Evolutionary conservation across 257 asterid species (phyloP), one percentile per base, ranked within the genome.

Genomic region (Cinchona pubescens): DNA sequence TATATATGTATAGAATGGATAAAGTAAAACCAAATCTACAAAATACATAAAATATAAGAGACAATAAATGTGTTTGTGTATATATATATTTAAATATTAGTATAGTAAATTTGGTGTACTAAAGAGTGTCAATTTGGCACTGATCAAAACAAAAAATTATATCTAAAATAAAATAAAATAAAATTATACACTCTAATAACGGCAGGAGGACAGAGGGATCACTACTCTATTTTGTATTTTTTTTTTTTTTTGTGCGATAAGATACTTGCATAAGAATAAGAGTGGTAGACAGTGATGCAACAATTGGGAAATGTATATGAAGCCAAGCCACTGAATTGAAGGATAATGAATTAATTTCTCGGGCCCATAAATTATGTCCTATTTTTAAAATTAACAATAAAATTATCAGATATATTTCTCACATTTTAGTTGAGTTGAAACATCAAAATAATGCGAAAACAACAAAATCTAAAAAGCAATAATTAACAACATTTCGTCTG

Each of bases 201-300:
- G 48, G 53, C 60, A 30, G 59, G 16, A 29, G n/a, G 34, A 25
- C 1, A 64, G 7, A 49, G 43, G 79, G 79, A 40, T 73, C 55
- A 75, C 79, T 27, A 25, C 7, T 49, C 58, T 49, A 35, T 23
- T 46, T 61, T 11, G n/a, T 48, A n/a, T 65, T 23, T 14, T 29
- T 5, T 72, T 1, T 3, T 15, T 48, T 51, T 53, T 59, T 29
- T 38, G 64, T 75, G 42, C 11, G 32, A 46, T 30, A n/a, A 53
- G 14, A 62, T 63, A 63, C 19, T 48, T 49, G 3, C 45, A 16
- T n/a, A 75, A 48, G 23, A 43, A 32, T 32, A 74, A 45, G n/a
- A 66, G 70, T 25, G 72, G 72, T 62, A 23, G 78, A 74, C 64
- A 48, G 45, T 34, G 72, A 63, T 63, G 55, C 27, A 74, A 64